Conservation (phyloP, 768 basidiomycete species). For the Boletus barrowsii region DNA sequence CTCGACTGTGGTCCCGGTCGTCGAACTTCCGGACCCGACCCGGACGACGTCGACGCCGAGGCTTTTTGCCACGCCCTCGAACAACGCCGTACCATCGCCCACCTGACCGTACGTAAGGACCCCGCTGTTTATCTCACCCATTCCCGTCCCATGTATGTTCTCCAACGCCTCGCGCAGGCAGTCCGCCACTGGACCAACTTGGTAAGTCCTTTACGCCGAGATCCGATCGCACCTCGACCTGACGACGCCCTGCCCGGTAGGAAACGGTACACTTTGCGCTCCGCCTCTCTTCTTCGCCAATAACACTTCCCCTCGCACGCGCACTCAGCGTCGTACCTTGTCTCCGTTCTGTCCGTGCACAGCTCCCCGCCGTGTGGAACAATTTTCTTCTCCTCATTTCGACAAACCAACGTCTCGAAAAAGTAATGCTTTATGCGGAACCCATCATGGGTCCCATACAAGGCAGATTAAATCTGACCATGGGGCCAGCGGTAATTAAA, state of each 20-base stretch:
- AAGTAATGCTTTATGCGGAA: conserved; percentile 39
- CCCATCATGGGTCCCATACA: conserved; percentile 12
- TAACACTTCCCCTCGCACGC: conserved; percentile 27
- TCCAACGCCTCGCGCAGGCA: conserved; percentile 45
- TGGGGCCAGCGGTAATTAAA: conserved; percentile 13
- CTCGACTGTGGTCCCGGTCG: conserved; percentile 22
- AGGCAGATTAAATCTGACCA: neutral
- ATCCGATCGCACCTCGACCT: neutral
- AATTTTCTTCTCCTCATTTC: conserved; percentile 48
- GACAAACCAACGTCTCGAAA: conserved; percentile 45
- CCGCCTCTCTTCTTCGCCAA: conserved; percentile 45
- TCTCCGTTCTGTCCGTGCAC: conserved; percentile 49
- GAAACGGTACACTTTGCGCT: conserved; percentile 54
- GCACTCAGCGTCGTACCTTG: conserved; percentile 41
- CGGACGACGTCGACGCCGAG: conserved; percentile 21
- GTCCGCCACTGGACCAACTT: conserved; percentile 43
- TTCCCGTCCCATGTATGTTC: conserved; percentile 41
- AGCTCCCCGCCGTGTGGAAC: conserved; percentile 60
- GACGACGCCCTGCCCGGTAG: conserved; percentile 30
- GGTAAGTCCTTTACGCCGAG: conserved; percentile 35
- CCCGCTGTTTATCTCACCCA: conserved; percentile 53
- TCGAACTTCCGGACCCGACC: neutral
- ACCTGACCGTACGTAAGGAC: conserved; percentile 53
- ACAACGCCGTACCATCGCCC: conserved; percentile 36
- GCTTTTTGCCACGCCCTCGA: conserved; percentile 42